Percentiles rank a stretch among this genome's conserved stretches.
phyloP scores from a whole-genome alignment of 768 basidiomycete species.

The Pisolithus marmoratus region DNA sequence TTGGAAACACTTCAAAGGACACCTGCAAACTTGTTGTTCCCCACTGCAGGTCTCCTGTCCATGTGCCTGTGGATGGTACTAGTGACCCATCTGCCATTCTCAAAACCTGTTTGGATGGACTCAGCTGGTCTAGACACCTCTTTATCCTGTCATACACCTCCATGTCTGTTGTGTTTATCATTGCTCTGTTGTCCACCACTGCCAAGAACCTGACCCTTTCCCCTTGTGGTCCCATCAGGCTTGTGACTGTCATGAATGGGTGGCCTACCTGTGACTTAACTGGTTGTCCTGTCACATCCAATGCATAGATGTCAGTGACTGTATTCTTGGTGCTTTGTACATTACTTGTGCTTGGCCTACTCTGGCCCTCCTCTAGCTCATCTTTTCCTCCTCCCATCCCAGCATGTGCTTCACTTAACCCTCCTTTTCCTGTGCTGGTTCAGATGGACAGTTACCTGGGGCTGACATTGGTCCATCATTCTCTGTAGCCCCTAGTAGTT shows the following conservation, averaged over 20 bases:
- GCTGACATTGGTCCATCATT: too few relatives aligned
- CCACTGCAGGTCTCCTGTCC: too few relatives aligned
- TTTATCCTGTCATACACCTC: background rate
- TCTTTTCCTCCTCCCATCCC: constrained; percentile 5
- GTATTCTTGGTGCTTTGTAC: background rate
- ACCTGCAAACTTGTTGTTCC: too few relatives aligned
- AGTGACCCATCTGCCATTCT: background rate
- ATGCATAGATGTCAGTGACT: background rate
- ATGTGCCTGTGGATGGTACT: background rate
- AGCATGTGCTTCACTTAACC: too few relatives aligned
- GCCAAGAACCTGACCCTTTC: too few relatives aligned
- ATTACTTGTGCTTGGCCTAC: background rate
- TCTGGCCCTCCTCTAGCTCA: constrained; percentile 4
- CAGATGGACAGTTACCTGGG: too few relatives aligned
- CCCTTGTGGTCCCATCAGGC: too few relatives aligned
- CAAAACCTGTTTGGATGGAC: background rate
- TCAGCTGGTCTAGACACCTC: background rate
- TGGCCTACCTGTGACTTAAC: constrained; percentile 1
- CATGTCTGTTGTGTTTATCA: constrained; percentile 10
- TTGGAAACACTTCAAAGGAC: too few relatives aligned
- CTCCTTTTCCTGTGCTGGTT: too few relatives aligned
- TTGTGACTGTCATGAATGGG: too few relatives aligned
- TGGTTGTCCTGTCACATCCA: background rate
- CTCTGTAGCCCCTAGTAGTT: too few relatives aligned
- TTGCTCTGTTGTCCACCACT: too few relatives aligned